Conservation (phyloP, 176 grass and related monocot genomes). For the Canna indica region DNA sequence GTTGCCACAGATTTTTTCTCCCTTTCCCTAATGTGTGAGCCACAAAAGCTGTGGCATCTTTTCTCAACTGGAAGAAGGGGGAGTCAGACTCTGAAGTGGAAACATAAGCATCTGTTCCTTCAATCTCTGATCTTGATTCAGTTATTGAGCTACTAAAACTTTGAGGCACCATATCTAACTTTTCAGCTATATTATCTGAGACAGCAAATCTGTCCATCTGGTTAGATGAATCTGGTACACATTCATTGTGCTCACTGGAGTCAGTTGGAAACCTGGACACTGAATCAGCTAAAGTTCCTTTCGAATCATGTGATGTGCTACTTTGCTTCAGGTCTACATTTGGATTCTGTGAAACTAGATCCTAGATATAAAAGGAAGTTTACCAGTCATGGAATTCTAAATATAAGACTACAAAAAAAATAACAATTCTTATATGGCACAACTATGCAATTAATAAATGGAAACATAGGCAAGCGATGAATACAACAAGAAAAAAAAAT, state of each 20-base stretch:
- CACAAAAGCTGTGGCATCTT: slow-evolving; percentile 71
- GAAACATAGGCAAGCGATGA: background rate
- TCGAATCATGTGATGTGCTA: slow-evolving; percentile 33
- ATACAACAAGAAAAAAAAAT: background rate
- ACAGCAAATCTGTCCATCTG: background rate
- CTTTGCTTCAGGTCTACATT: slow-evolving; percentile 21
- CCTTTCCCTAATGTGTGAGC: slow-evolving; percentile 78
- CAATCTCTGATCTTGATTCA: slow-evolving; percentile 22
- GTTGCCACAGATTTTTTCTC: slow-evolving; percentile 95
- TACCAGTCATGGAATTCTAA: background rate
- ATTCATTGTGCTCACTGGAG: slow-evolving; percentile 22
- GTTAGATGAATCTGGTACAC: slow-evolving; percentile 1
- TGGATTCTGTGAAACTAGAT: slow-evolving; percentile 23
- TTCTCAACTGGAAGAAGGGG: slow-evolving; percentile 83
- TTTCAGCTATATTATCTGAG: slow-evolving; percentile 21
- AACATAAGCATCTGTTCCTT: slow-evolving; percentile 32
- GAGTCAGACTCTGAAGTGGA: slow-evolving; percentile 43
- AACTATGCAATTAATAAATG: background rate
- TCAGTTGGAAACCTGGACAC: slow-evolving; percentile 32
- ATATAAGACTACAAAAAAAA: background rate
- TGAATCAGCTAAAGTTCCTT: slow-evolving; percentile 37
- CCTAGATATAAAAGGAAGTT: slow-evolving; percentile 23
- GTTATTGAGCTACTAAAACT: slow-evolving; percentile 25
- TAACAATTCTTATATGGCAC: background rate
- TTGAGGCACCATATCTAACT: slow-evolving; percentile 13